Evolutionary conservation across 129 eudicot genomes (phyloP).

Genomic region (Flaveria trinervia): DNA sequence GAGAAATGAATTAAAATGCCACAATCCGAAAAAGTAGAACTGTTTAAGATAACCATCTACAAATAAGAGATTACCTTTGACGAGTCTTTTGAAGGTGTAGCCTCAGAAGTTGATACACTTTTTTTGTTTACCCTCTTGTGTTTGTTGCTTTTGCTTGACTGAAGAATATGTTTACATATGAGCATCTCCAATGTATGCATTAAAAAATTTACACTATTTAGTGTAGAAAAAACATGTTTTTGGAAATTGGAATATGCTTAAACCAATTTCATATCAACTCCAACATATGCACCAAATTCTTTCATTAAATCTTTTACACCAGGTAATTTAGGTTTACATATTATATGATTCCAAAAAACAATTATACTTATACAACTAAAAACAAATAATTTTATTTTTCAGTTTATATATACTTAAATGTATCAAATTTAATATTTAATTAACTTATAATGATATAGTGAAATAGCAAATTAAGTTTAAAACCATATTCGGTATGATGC

Average conservation of each 20-base stretch:
- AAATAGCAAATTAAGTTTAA: not conserved
- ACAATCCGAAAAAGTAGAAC: not conserved
- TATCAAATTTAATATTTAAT: not conserved
- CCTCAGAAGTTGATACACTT: slow-evolving; percentile 48
- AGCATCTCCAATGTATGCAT: not conserved
- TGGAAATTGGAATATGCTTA: slow-evolving; percentile 8
- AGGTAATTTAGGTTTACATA: not conserved
- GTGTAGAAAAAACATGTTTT: slow-evolving; percentile 7
- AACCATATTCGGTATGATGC: not conserved
- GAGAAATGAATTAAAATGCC: not conserved
- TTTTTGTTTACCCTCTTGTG: slow-evolving; percentile 67
- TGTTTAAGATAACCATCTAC: not conserved
- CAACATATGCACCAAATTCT: not conserved
- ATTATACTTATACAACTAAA: not conserved
- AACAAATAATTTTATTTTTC: not conserved
- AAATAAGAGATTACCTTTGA: slow-evolving; percentile 54
- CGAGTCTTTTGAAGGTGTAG: slow-evolving; percentile 55
- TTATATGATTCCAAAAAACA: not conserved
- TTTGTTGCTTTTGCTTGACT: slow-evolving; percentile 71
- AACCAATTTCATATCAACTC: slow-evolving; percentile 5
- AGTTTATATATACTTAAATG: not conserved
- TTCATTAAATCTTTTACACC: slow-evolving; percentile 6
- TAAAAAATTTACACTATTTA: not conserved
- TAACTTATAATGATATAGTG: not conserved
- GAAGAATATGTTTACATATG: slow-evolving; percentile 26